Base-by-base conservation (phyloP, 495 filamentous ascomycete genomes). In the Bacidia gigantensis region DNA sequence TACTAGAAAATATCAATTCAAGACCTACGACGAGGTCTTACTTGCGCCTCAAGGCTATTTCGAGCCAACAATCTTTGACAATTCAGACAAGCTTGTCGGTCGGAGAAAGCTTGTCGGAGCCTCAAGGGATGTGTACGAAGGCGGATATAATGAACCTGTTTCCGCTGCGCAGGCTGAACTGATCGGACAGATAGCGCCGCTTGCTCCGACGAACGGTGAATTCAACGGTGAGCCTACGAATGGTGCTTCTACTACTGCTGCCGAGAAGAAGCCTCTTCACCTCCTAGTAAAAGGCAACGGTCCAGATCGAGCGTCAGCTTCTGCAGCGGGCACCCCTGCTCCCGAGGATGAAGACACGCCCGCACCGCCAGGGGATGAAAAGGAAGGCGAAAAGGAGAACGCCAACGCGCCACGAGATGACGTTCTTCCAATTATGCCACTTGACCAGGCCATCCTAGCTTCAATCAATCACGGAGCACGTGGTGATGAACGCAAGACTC, bases 121-220 rank as follows among this genome's bases (percentile, higher is more conserved):
- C 2, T 95, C 89, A 0, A 85, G 86, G 52, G 93, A 98, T 60
- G 80, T 94, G 39, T 98, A 98, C 62, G 92, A 96, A 53, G 84
- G 86, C 18, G 73, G 82, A 9, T 82, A 86, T 0, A 94, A 96
- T 62, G 92, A 98, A 62, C 92, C 93, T 2, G 67, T 77, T 7
- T 96, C 90, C 1, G 70, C 80, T 5, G 92, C 93, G 1, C 93
- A 98, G 69, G 72, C 83, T 0, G 81, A 83, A 20, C 82, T 97
- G 21, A 66, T 89, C 18, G 75, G 74, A 3, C 71, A 76, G 17
- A 81, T 84, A 56, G 82, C 83, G 43, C 84, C 85, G 5, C 60
- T 54, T 7, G 14, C 50, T 10, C n/a, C 49, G 25, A 38, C 39
- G 21, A 50, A 25, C 32, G 38, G 9, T 32, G 39, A 54, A 24